phyloP scores from a whole-genome alignment of 306 rosid species.

The Senna tora region DNA sequence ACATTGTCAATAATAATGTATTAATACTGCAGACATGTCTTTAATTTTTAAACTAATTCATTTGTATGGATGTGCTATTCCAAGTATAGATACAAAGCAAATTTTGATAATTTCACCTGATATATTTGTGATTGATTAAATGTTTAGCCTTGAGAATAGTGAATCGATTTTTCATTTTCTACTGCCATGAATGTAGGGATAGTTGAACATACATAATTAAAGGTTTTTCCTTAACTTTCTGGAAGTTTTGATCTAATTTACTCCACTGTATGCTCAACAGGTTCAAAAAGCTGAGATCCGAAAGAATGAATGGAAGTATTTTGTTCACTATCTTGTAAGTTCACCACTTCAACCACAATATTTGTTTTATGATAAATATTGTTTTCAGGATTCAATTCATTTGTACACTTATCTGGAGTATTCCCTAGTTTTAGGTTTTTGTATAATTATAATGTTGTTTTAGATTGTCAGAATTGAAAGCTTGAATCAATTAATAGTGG shows the following conservation, averaged over 20 bases:
- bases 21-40: not conserved
- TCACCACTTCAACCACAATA: constrained; percentile 10
- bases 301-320: constrained; percentile 90
- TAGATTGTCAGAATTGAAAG: constrained; percentile 14
- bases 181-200: not conserved
- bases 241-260: constrained; percentile 15
- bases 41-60: not conserved
- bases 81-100: not conserved
- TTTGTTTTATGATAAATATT: constrained; percentile 12
- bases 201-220: not conserved
- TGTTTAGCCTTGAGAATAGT: constrained; percentile 1
- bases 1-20: not conserved
- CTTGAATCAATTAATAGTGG: constrained; percentile 23
- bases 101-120: not conserved
- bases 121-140: not conserved
- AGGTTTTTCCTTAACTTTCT: not conserved
- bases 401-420: not conserved
- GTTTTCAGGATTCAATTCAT: not conserved
- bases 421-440: constrained; percentile 21
- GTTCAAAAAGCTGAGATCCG: constrained; percentile 85
- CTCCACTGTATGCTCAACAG: constrained; percentile 48
- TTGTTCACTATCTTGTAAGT: constrained; percentile 97
- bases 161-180: not conserved
- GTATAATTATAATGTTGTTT: constrained; percentile 18
- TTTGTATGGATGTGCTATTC: not conserved